Base-by-base conservation (phyloP, 2,329 filamentous ascomycete species). In the Sporothrix brunneoviolacea region DNA sequence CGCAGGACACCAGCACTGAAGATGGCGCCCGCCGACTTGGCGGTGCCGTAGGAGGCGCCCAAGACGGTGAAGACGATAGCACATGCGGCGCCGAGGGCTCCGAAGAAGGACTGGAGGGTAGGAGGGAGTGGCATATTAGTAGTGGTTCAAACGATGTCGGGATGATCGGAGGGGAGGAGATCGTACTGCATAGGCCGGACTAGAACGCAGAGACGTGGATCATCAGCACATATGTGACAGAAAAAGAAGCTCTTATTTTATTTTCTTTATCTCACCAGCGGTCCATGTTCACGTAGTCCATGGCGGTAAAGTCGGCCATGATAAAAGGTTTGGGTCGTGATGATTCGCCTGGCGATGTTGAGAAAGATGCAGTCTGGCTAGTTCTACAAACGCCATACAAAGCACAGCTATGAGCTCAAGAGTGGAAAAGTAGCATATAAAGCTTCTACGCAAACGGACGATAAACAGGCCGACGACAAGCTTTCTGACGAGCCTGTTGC, bases 71-170 rank as follows among this genome's bases (percentile, higher is more conserved):
- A 70, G 59, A 75, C 65, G 53, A 76, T 75, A 61, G 73, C 65
- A 45, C 61, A 62, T 30, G 90, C 91, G 80, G 91, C 95, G 70
- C 90, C 90, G 85, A 95, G 91, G 69, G 88, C 89, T 75, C 91
- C 90, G 68, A 95, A 95, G 78, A 95, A 95, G 74, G 91, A 76
- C 77, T 80, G 64, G 27, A 18, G 13, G 18, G n/a, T 6, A 27
- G n/a, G 36, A 19, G 36, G 18, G 18, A 13, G 5, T 4, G 4
- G 7, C 16, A 18, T 13, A 24, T 37, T 18, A 41, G 43, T 28
- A 13, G 16, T 10, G 3, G 16, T 21, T 35, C 5, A n/a, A n/a
- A n/a, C n/a, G n/a, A n/a, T n/a, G n/a, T n/a, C n/a, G 16, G 28
- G 8, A 10, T 12, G 35, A 28, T 13, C 15, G 35, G 41, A 32